These are phyloP conservation scores for Trichophaea hybrida DNA, from an alignment of 2,329 filamentous ascomycete genomes.

Conservation along the genomic window DNA sequence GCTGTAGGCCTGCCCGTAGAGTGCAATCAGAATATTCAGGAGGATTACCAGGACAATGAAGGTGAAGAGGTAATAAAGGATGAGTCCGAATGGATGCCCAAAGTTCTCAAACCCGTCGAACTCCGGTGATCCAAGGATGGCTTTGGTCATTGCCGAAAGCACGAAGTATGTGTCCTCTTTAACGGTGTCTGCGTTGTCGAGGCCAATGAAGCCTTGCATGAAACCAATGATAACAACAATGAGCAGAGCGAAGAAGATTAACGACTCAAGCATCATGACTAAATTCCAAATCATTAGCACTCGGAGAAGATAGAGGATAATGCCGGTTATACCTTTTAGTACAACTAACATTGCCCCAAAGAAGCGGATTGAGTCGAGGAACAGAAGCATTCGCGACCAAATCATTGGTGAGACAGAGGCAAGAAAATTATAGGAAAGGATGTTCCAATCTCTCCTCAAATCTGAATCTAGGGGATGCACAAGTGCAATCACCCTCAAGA, in stretches of 20 bases:
- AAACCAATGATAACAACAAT: constrained; percentile 74
- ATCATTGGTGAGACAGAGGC: constrained; percentile 93
- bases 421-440: constrained; percentile 81
- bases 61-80: constrained; percentile 94
- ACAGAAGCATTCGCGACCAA: constrained; percentile 82
- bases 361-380: constrained; percentile 82
- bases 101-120: constrained; percentile 74
- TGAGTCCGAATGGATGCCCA: constrained; percentile 79
- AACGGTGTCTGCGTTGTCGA: constrained; percentile 47
- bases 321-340: constrained; percentile 42
- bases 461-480: constrained; percentile 41
- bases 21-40: constrained; percentile 88
- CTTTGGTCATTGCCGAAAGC: constrained; percentile 70
- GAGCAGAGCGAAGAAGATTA: constrained; percentile 71
- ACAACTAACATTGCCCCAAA: constrained; percentile 98
- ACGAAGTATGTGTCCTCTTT: constrained; percentile 59
- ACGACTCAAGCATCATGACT: constrained; percentile 38
- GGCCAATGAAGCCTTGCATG: constrained; percentile 82
- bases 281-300: too few species aligned
- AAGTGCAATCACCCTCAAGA: constrained; percentile 65
- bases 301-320: too few species aligned
- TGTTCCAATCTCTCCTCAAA: constrained; percentile 51
- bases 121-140: constrained; percentile 80
- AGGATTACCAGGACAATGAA: constrained; percentile 93
- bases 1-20: constrained; percentile 93